phyloP scores from a whole-genome alignment of 2,329 filamentous ascomycete species.

The Fusarium anthophilum region DNA sequence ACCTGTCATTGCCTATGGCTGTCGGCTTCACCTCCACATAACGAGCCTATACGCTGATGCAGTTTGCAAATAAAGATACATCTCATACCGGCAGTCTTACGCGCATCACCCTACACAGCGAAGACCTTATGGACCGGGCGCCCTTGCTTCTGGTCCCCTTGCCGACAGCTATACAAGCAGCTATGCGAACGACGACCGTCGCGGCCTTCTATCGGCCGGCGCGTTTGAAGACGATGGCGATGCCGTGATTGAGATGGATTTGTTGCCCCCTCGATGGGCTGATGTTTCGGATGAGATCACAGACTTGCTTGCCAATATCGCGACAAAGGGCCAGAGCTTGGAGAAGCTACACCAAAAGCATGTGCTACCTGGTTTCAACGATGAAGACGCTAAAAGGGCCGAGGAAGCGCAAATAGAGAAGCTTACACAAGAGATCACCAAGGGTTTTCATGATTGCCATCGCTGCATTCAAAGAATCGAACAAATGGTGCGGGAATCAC shows the following conservation, averaged over 20 bases:
- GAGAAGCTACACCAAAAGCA: constrained; percentile 98
- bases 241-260: constrained; percentile 97
- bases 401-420: constrained; percentile 92
- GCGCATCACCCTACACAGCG: constrained; percentile 92
- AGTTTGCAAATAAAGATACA: constrained; percentile 71
- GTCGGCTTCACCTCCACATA: neutral
- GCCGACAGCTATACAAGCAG: constrained; percentile 66
- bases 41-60: constrained; percentile 6
- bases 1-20: constrained; percentile 3
- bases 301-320: constrained; percentile 81
- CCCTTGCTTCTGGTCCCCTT: constrained; percentile 64
- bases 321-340: constrained; percentile 82
- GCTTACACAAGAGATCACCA: constrained; percentile 90
- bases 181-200: constrained; percentile 62
- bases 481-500: constrained; percentile 83
- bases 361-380: constrained; percentile 94
- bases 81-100: constrained; percentile 99
- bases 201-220: constrained; percentile 84
- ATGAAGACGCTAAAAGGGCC: constrained; percentile 85
- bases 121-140: constrained; percentile 68
- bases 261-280: constrained; percentile 93
- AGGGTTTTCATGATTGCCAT: constrained; percentile 89
- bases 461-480: constrained; percentile 88
- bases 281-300: constrained; percentile 94
- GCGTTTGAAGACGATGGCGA: constrained; percentile 89